Percentiles rank a stretch among this genome's conserved stretches.
Evolutionary conservation across 768 basidiomycete species (phyloP).

Genomic region (Boletus sensibilis): DNA sequence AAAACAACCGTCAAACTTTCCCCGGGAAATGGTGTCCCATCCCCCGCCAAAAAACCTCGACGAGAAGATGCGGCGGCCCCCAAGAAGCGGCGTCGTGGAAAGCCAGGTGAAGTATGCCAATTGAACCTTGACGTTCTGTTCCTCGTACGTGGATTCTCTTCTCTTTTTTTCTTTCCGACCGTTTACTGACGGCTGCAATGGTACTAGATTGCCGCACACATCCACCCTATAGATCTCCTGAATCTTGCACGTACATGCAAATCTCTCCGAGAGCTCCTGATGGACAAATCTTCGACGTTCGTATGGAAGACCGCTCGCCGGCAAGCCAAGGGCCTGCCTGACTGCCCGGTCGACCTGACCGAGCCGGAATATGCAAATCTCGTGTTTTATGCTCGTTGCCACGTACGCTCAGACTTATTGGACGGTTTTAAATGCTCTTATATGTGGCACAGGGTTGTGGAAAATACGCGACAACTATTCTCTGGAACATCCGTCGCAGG

Average conservation of each 20-base stretch:
- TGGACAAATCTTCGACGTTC: slow-evolving; percentile 27
- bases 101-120: slow-evolving; percentile 2
- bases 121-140: slow-evolving; percentile 13
- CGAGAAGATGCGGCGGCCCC: background rate
- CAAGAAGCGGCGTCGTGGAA: slow-evolving; percentile 1
- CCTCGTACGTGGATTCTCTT: background rate
- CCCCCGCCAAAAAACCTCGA: background rate
- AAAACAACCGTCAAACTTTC: background rate
- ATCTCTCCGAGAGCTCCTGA: slow-evolving; percentile 37
- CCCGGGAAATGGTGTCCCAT: background rate
- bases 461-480: background rate
- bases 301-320: slow-evolving; percentile 27
- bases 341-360: slow-evolving; percentile 41
- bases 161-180: background rate
- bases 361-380: slow-evolving; percentile 46
- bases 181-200: background rate
- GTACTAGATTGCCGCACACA: slow-evolving; percentile 40
- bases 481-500: slow-evolving; percentile 13
- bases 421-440: background rate
- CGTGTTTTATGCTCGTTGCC: slow-evolving; percentile 30
- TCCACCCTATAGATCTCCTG: slow-evolving; percentile 32
- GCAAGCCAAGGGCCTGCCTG: slow-evolving; percentile 38
- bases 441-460: slow-evolving; percentile 4
- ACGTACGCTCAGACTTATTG: background rate
- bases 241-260: slow-evolving; percentile 42